Conservation (phyloP, 352 stramenopile species). For the Achlya hypogyna region DNA sequence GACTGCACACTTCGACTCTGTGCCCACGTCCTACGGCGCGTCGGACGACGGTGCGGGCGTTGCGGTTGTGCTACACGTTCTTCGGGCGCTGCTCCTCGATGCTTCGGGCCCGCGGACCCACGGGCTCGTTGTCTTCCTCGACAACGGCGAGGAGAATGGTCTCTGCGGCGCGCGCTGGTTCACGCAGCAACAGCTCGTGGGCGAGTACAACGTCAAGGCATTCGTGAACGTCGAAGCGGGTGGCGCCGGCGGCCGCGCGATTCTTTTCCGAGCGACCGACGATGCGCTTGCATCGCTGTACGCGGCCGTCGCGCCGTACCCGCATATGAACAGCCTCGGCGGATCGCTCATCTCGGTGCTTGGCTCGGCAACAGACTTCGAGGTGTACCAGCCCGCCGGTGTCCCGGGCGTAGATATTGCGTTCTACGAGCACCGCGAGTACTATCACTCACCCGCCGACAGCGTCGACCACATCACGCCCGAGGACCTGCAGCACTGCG, state of each 20-base stretch:
- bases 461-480: slow-evolving; percentile 3
- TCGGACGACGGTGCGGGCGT: slow-evolving; percentile 4
- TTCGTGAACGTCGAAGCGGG: slow-evolving; percentile 15
- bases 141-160: neutral
- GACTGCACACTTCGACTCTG: slow-evolving; percentile 10
- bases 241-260: slow-evolving; percentile 1
- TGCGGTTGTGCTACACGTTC: neutral
- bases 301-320: neutral
- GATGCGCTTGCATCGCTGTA: neutral
- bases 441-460: neutral
- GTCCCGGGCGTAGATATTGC: slow-evolving; percentile 12
- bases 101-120: neutral
- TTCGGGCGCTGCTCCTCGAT: neutral
- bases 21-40: neutral
- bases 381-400: neutral
- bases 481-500: neutral
- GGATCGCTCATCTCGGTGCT: neutral
- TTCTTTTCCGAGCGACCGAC: slow-evolving; percentile 16
- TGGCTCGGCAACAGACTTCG: neutral
- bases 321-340: slow-evolving; percentile 17
- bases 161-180: slow-evolving; percentile 8
- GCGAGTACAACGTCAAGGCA: neutral
- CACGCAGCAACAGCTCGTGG: neutral
- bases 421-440: slow-evolving; percentile 4
- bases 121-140: slow-evolving; percentile 4